Evolutionary conservation across 108 stramenopile genomes (phyloP), one percentile per base, ranked within the genome.

Genomic region (Chaetoceros muelleri): DNA sequence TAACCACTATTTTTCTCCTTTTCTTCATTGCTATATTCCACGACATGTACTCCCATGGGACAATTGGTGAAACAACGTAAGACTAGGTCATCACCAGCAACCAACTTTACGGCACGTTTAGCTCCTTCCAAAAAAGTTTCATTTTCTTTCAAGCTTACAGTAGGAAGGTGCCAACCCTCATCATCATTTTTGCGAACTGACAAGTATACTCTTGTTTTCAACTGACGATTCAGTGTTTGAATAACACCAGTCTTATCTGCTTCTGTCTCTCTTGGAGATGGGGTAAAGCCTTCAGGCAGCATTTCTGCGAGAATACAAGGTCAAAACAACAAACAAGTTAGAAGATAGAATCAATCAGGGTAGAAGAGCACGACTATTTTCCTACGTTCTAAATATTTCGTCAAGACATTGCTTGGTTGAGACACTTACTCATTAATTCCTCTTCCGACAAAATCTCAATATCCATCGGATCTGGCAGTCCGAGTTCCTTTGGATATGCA

Each of bases 241-340:
- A 84, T 57, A 47, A 76, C 61, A 8, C 86, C 86, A 21, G 63
- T 65, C 53, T 67, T 53, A 51, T 92, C 90, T n/a, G 86, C 86
- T 52, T 84, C 76, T 23, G 90, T 87, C 51, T 77, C 79, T n/a
- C 85, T 73, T 3, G 89, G 82, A 18, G 84, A 82, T 25, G 85
- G 83, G 17, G 66, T 68, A 52, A 80, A 87, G 52, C 66, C 66
- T 48, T 69, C 70, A 16, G 79, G 81, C 20, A 85, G 66, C 29
- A 73, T 55, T 20, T 64, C 75, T 70, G 52, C 26, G 16, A 3
- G 20, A 26, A 10, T 3, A 46, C 24, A 13, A 50, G 28, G 46
- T 26, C 40, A 46, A 44, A 21, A 47, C 24, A 34, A 17, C 21
- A 46, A 59, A 48, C 1, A 20, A 44, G 3, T 21, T 10, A 2